phyloP scores from a whole-genome alignment of 2,329 filamentous ascomycete genomes.

The Colletotrichum godetiae region DNA sequence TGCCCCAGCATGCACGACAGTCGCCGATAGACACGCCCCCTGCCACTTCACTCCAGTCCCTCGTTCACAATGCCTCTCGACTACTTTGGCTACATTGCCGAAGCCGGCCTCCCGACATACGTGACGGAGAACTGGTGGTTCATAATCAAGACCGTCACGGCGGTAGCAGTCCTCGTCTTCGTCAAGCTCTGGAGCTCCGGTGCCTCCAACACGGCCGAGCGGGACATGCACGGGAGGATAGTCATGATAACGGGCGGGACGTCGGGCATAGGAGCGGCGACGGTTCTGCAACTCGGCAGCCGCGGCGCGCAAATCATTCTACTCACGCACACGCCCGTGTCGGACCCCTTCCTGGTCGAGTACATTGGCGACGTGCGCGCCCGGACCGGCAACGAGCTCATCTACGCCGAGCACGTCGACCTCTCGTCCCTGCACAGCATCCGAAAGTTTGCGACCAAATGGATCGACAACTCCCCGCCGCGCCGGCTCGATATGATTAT shows the following conservation, averaged over 20 bases:
- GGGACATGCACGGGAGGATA: conserved; percentile 92
- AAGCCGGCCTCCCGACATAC: conserved; percentile 62
- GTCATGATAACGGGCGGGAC: conserved; percentile 95
- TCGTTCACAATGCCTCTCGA: conserved; percentile 61
- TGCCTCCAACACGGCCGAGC: conserved; percentile 77
- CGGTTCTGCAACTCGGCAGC: conserved; percentile 78
- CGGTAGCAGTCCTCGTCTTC: conserved; percentile 53
- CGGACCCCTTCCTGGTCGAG: conserved; percentile 90
- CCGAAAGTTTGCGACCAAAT: conserved; percentile 93
- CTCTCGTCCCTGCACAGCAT: conserved; percentile 90
- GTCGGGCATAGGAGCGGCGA: conserved; percentile 86
- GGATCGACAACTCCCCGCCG: conserved; percentile 95
- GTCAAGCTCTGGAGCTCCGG: conserved; percentile 84
- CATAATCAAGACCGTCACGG: conserved; percentile 52
- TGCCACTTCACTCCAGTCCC: not conserved
- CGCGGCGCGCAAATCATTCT: conserved; percentile 93
- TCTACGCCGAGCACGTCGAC: conserved; percentile 96
- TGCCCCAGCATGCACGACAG: conserved; percentile 1
- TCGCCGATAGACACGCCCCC: not conserved
- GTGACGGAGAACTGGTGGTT: conserved; percentile 56
- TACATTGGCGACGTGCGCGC: conserved; percentile 89
- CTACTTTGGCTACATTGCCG: conserved; percentile 58
- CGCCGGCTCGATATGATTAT: conserved; percentile 91
- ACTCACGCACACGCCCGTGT: conserved; percentile 83
- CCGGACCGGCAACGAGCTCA: conserved; percentile 82